Base-by-base conservation (phyloP, 371 early-diverging fungal genomes). In the Haplosporangium sp. region DNA sequence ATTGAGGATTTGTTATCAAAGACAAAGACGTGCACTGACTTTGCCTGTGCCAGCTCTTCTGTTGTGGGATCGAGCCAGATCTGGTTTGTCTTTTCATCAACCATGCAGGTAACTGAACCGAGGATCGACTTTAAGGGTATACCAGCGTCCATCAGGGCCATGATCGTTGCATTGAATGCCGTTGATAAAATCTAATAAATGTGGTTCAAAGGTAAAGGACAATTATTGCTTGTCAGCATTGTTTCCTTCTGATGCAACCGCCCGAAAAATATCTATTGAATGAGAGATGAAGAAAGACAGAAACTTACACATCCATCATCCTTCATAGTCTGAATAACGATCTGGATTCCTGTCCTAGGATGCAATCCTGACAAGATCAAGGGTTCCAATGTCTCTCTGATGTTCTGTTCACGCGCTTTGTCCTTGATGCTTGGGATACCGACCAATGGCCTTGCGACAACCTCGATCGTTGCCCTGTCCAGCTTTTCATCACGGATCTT, bases 101-200 rank as follows among this genome's bases (percentile, higher is more conserved):
- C 81, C 54, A 89, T 89, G 61, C 91, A 93, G 4, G 93, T 87
- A 7, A 93, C 90, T 7, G 95, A 86, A 12, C 91, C 92, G 2
- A 89, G 83, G 67, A 94, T 87, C 11, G 85, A 81, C 51, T 86
- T 91, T 69, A 97, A 73, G 13, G 97, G 94, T n/a, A 97, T 85
- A 40, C 96, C 98, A 11, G 97, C 96, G 77, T 97, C 95, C 58
- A 98, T 63, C 29, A 98, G 86, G 0, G 97, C 96, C 69, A 98
- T 66, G 9, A 91, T 83, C 0, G 91, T 87, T 0, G 96, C 96
- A 73, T 97, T 97, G 43, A 96, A 87, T 0, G 94, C 89, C 8
- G 94, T 88, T 10, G 97, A 72, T 82, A 37, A 94, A 77, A 23
- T 90, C 85, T 91, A 90, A 67, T 48, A 48, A 37, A 10, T 20